phyloP scores from a whole-genome alignment of 129 eudicot genomes.

The Escallonia rubra region DNA sequence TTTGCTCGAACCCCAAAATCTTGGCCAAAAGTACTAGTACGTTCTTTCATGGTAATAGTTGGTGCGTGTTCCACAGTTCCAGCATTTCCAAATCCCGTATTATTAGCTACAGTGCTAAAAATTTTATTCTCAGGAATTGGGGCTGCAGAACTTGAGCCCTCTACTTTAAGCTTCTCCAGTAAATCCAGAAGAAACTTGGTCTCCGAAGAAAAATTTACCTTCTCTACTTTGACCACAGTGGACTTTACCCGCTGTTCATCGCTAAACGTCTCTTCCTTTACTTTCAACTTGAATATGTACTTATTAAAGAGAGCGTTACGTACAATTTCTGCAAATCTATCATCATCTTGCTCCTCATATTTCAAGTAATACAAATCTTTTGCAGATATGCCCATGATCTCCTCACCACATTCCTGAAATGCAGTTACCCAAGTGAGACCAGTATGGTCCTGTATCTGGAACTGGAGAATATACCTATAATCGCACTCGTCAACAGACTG shows the following conservation, averaged over 20 bases:
- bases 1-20: constrained; percentile 18
- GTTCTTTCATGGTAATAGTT: constrained; percentile 21
- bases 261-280: constrained; percentile 73
- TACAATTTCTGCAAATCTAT: constrained; percentile 42
- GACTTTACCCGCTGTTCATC: constrained; percentile 74
- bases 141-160: constrained; percentile 25
- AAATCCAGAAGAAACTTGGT: constrained; percentile 46
- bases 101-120: constrained; percentile 10
- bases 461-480: constrained; percentile 73
- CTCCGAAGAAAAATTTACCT: constrained; percentile 40
- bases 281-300: constrained; percentile 61
- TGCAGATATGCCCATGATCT: constrained; percentile 70
- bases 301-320: constrained; percentile 36
- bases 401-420: constrained; percentile 75
- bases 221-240: constrained; percentile 59
- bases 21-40: constrained; percentile 17
- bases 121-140: constrained; percentile 24
- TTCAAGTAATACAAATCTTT: constrained; percentile 57
- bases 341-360: constrained; percentile 66
- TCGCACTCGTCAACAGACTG: constrained; percentile 69
- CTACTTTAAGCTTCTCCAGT: constrained; percentile 28
- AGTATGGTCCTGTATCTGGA: constrained; percentile 81
- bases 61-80: constrained; percentile 15
- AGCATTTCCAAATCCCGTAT: constrained; percentile 26
- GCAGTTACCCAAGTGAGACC: constrained; percentile 73